Evolutionary conservation across 371 early-diverging fungal genomes (phyloP), one percentile per base, ranked within the genome.

Genomic region (Mucor plumbeus): DNA sequence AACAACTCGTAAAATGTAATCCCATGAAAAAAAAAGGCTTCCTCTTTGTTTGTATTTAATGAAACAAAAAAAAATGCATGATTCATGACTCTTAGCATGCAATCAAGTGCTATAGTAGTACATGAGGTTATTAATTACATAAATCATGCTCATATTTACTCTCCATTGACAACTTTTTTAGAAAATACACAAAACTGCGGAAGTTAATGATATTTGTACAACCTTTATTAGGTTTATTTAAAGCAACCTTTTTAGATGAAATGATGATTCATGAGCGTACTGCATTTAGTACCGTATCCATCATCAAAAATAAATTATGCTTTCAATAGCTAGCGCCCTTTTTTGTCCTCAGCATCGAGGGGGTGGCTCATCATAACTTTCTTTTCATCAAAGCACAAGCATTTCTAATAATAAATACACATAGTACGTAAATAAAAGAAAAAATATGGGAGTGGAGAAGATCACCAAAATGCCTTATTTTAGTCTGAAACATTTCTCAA

Each of bases 401-500:
- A 50, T 50, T 9, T 50, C 50, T 44, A 44, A 44, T 17, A 17
- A 44, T 44, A 44, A n/a, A 44, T 6, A 5, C 7, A 17, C n/a
- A 44, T 17, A 26, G 3, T 26, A 50, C 11, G 26, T 11, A 50
- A 50, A 50, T 26, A 50, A 50, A 50, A 50, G 50, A 8, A 19
- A 19, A 50, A 50, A 11, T 11, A 11, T 50, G 50, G 10, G 13
- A 26, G 26, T 26, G 26, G 1, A 47, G 7, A 4, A 26, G 19
- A 50, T 26, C 19, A 50, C 13, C 10, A 21, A 50, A 19, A 26
- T 10, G 26, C 3, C 26, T 50, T 50, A 21, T 21, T 50, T 21
- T 50, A 50, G 50, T 21, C 21, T 50, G 50, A 50, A 50, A 50
- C 50, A 19, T 21, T 50, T 19, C 50, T 50, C 26, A 21, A 50